phyloP scores from a whole-genome alignment of 768 basidiomycete genomes.

The Chalciporus pseudorubinellus region DNA sequence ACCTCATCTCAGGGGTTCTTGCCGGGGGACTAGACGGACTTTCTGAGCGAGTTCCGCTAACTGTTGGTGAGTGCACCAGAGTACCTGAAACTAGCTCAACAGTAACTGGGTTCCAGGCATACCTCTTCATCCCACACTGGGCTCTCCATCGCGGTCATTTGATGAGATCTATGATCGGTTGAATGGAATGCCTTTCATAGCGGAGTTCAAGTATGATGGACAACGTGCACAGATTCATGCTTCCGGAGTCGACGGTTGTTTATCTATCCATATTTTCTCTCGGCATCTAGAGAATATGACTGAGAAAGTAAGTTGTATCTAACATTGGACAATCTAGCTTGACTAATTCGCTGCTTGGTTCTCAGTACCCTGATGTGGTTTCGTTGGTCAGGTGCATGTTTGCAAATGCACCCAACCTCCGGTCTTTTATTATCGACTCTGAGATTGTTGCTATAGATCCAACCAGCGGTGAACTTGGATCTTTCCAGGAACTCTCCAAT shows the following conservation, averaged over 20 bases:
- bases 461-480: conserved; percentile 55
- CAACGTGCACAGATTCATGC: conserved; percentile 83
- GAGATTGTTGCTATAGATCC: conserved; percentile 85
- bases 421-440: conserved; percentile 78
- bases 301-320: conserved; percentile 53
- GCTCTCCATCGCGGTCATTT: conserved; percentile 81
- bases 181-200: conserved; percentile 63
- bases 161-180: conserved; percentile 78
- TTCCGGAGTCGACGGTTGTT: conserved; percentile 21
- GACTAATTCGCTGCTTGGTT: conserved; percentile 14
- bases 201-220: conserved; percentile 92
- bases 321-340: not conserved
- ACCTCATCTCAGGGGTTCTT: conserved; percentile 62
- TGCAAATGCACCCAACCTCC: conserved; percentile 36
- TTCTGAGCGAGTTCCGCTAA: conserved; percentile 57
- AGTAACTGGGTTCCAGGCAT: conserved; percentile 48
- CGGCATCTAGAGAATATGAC: conserved; percentile 94
- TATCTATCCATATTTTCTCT: conserved; percentile 69
- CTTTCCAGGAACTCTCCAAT: conserved; percentile 86
- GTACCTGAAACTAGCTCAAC: conserved; percentile 7
- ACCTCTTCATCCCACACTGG: conserved; percentile 83
- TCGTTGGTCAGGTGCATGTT: conserved; percentile 55
- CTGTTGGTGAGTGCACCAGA: conserved; percentile 54
- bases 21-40: conserved; percentile 61
- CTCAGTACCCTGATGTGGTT: conserved; percentile 80